Conservation (phyloP, 495 filamentous ascomycete genomes). For the Beverwykella pulmonaria region DNA sequence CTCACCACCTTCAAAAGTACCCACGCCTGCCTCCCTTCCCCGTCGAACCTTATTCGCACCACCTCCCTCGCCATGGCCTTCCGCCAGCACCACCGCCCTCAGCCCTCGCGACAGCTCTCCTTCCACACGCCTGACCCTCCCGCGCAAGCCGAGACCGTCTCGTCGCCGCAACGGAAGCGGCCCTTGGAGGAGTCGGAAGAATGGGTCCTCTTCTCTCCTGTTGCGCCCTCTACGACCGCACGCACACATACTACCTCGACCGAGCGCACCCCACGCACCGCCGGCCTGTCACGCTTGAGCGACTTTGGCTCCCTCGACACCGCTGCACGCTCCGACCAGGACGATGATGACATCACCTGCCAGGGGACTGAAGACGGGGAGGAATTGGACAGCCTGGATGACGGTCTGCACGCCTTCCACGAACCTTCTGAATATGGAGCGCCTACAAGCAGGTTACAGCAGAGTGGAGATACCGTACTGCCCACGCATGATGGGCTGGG, state of each 20-base stretch:
- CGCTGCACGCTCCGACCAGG: constrained; percentile 55
- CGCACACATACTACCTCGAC: constrained; percentile 73
- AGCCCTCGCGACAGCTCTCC: constrained; percentile 60
- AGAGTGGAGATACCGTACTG: constrained; percentile 64
- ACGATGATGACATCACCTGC: constrained; percentile 52
- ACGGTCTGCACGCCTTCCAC: constrained; percentile 83
- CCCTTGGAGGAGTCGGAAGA: constrained; percentile 75
- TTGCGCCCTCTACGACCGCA: constrained; percentile 62
- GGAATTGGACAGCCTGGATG: constrained; percentile 87
- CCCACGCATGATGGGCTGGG: constrained; percentile 92
- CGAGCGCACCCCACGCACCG: constrained; percentile 69
- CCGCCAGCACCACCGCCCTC: constrained; percentile 65
- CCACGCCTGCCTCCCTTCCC: constrained; percentile 1
- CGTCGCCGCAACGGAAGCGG: constrained; percentile 43
- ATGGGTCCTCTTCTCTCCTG: constrained; percentile 94
- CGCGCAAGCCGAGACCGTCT: constrained; percentile 36
- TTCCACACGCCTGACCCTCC: constrained; percentile 55
- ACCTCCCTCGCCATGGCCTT: constrained; percentile 69
- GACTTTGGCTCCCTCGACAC: constrained; percentile 84
- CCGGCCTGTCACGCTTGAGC: constrained; percentile 73
- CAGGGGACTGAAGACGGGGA: constrained; percentile 57
- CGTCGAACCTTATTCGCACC: not conserved
- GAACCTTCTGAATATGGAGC: constrained; percentile 61
- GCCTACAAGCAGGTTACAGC: constrained; percentile 52
- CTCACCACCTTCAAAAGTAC: not conserved